These are phyloP conservation scores for Botrytis cinerea DNA, from an alignment of 2,329 filamentous ascomycete genomes.

Conservation along the genomic window DNA sequence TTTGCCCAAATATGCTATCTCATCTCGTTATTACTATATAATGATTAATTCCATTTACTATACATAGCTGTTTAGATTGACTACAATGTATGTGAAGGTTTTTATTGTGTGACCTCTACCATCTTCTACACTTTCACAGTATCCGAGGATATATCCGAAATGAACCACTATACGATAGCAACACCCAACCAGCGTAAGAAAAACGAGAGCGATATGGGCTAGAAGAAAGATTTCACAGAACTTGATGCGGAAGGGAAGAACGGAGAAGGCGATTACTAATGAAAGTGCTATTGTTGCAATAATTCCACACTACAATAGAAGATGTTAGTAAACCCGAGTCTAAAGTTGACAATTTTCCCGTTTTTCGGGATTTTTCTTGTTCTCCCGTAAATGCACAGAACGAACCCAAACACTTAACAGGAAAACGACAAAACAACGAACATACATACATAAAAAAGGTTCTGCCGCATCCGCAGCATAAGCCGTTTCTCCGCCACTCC, in stretches of 20 bases:
- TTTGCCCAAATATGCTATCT: too few species aligned
- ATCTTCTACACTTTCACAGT: too few species aligned
- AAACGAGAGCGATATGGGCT: constrained; percentile 26
- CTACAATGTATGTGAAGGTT: too few species aligned
- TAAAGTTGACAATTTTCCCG: too few species aligned
- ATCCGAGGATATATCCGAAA: constrained; percentile 44
- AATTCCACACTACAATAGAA: constrained; percentile 43
- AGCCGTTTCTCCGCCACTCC: not conserved
- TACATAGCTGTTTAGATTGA: too few species aligned
- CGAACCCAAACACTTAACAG: not conserved
- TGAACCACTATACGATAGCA: constrained; percentile 42
- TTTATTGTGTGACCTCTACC: too few species aligned
- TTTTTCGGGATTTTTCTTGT: too few species aligned
- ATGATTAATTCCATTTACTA: too few species aligned
- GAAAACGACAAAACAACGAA: not conserved
- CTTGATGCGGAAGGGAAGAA: constrained; percentile 44
- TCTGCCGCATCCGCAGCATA: not conserved
- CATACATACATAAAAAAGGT: constrained; percentile 11
- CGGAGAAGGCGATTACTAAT: constrained; percentile 35
- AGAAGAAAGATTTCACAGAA: constrained; percentile 30
- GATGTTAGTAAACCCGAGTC: not conserved
- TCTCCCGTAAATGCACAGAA: not conserved
- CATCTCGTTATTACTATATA: too few species aligned
- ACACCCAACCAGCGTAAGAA: constrained; percentile 27
- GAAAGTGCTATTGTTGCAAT: constrained; percentile 42